Percentiles rank a stretch among this genome's conserved stretches.
Evolutionary conservation across 805 yeast genomes (phyloP).

Genomic region (Debaryomyces hansenii): DNA sequence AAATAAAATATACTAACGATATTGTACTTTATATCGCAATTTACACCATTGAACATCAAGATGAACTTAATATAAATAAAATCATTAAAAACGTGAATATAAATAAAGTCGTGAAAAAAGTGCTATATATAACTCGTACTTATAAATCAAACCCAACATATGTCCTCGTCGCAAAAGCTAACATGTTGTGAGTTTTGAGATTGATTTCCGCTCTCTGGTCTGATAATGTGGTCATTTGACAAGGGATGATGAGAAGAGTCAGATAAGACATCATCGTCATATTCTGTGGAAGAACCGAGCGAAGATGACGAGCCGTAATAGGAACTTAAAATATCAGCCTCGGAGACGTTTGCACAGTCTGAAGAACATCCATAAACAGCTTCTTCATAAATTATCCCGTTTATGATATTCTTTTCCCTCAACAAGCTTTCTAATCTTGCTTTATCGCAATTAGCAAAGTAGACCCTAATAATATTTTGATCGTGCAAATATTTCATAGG

Average conservation of each 20-base stretch:
- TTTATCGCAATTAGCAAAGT: constrained; percentile 71
- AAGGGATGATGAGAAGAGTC: constrained; percentile 15
- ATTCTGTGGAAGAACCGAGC: constrained; percentile 9
- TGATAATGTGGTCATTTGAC: constrained; percentile 19
- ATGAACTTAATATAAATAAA: background rate
- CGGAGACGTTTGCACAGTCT: constrained; percentile 9
- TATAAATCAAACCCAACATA: constrained; percentile 5
- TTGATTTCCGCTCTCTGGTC: constrained; percentile 9
- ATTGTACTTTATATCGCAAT: too few relatives aligned
- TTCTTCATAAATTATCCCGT: constrained; percentile 52
- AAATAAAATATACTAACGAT: too few relatives aligned
- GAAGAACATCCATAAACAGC: constrained; percentile 3
- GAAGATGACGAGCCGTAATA: constrained; percentile 16
- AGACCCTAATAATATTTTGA: constrained; percentile 48
- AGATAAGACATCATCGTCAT: constrained; percentile 16
- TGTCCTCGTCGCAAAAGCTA: constrained; percentile 15
- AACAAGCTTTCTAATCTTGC: constrained; percentile 56
- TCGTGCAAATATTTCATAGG: constrained; percentile 52
- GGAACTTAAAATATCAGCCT: constrained; percentile 22
- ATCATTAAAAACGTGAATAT: background rate
- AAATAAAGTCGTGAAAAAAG: background rate
- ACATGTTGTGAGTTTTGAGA: constrained; percentile 4
- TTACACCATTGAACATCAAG: too few relatives aligned
- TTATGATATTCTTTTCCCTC: constrained; percentile 56
- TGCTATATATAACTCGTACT: constrained; percentile 3